A percentile compares a stretch with the other conserved stretches of the same genome.
Evolutionary conservation across 148 eudicot species (phyloP).

Genomic region (Rhododendron ferrugineum): DNA sequence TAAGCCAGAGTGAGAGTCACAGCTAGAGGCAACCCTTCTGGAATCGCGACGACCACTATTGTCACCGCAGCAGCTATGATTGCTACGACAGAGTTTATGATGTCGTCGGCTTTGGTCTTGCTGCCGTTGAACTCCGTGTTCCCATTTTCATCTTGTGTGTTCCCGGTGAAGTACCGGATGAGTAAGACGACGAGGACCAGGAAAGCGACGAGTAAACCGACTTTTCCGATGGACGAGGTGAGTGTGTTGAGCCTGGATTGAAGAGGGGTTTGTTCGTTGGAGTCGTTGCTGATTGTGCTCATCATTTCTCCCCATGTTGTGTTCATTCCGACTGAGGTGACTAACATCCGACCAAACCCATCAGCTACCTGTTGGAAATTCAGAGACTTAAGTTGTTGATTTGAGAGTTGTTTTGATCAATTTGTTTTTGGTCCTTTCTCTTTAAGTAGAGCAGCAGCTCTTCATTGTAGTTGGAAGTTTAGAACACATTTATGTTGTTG

Average conservation of each 20-base stretch:
- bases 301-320: background rate
- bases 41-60: background rate
- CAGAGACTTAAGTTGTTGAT: background rate
- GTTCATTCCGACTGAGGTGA: background rate
- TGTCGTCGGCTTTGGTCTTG: background rate
- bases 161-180: background rate
- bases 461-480: too few relatives aligned
- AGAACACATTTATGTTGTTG: too few relatives aligned
- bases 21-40: background rate
- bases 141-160: background rate
- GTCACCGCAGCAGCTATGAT: background rate
- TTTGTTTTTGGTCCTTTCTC: too few relatives aligned
- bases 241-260: background rate
- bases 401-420: too few relatives aligned
- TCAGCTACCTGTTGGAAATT: background rate
- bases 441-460: too few relatives aligned
- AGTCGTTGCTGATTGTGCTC: background rate
- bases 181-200: background rate
- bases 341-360: background rate
- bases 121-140: background rate
- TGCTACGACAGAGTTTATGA: background rate
- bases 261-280: background rate
- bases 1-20: background rate
- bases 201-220: background rate
- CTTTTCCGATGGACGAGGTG: background rate